These are phyloP conservation scores for Stentor roeselii DNA, from an alignment of 73 alveolate genomes.

Conservation along the genomic window DNA sequence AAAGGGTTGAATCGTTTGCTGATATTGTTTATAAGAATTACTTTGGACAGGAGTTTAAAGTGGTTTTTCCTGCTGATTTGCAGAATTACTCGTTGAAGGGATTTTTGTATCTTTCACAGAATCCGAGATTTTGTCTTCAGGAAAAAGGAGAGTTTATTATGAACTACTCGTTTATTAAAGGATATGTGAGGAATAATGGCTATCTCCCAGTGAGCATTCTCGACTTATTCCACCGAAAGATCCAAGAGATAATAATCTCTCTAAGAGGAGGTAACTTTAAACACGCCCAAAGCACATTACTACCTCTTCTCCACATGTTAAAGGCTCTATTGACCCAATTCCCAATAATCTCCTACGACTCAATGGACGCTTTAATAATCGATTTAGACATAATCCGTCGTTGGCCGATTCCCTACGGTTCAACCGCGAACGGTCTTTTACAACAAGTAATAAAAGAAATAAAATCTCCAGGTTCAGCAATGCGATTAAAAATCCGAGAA, in stretches of 20 bases:
- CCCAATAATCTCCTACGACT: background rate
- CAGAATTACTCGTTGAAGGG: background rate
- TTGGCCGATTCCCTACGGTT: conserved; percentile 22
- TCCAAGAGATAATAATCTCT: conserved; percentile 6
- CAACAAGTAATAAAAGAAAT: background rate
- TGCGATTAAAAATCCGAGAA: background rate
- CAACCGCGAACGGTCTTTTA: conserved; percentile 9
- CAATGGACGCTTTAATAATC: background rate
- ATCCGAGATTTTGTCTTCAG: background rate
- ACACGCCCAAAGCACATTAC: background rate
- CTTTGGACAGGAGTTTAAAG: conserved; percentile 16
- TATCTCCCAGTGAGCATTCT: conserved; percentile 2
- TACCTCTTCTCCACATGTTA: conserved; percentile 19
- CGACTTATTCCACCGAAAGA: conserved; percentile 7
- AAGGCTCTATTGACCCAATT: background rate
- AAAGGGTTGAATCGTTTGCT: background rate
- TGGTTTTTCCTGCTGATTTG: background rate
- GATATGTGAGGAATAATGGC: background rate
- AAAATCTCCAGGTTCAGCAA: conserved; percentile 18
- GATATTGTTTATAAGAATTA: background rate
- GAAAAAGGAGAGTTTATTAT: conserved; percentile 1
- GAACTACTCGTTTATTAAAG: background rate
- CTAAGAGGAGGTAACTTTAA: background rate
- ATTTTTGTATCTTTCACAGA: background rate
- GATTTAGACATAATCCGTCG: background rate